These are phyloP conservation scores for Solanum hybrid DNA, from an alignment of 305 asterid species.

Conservation along the genomic window DNA sequence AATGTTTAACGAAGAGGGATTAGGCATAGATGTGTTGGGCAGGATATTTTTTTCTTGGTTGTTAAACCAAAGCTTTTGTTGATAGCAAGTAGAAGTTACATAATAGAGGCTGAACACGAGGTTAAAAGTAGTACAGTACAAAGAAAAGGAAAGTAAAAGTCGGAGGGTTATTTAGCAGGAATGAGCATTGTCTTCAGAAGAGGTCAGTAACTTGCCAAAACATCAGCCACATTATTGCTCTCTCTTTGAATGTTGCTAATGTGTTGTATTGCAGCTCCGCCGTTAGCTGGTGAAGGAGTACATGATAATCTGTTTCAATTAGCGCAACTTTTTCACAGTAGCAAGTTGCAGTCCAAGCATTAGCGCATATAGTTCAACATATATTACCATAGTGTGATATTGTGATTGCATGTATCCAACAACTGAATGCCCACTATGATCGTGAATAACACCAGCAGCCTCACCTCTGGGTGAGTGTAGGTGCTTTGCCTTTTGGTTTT, in stretches of 20 bases:
- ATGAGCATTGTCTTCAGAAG: not conserved
- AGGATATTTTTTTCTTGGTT: not conserved
- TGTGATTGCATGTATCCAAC: not conserved
- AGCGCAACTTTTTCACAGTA: not conserved
- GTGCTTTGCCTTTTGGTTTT: not conserved
- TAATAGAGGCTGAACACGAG: not conserved
- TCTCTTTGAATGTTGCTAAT: not conserved
- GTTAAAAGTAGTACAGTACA: not conserved
- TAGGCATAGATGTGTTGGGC: not conserved
- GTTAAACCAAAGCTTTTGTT: not conserved
- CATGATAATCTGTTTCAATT: not conserved
- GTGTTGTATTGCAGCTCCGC: not conserved
- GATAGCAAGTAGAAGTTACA: not conserved
- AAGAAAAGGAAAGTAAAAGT: not conserved
- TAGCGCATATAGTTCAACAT: not conserved
- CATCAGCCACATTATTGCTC: not conserved
- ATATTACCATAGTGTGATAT: not conserved
- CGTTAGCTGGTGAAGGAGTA: not conserved
- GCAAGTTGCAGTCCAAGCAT: not conserved
- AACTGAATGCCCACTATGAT: not conserved
- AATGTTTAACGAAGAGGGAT: not conserved
- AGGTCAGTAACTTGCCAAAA: not conserved
- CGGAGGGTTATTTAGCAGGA: not conserved
- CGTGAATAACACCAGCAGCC: not conserved
- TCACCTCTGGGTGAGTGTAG: not conserved